Base-by-base conservation (phyloP, 306 rosid species). In the Ochetophila trinervis region DNA sequence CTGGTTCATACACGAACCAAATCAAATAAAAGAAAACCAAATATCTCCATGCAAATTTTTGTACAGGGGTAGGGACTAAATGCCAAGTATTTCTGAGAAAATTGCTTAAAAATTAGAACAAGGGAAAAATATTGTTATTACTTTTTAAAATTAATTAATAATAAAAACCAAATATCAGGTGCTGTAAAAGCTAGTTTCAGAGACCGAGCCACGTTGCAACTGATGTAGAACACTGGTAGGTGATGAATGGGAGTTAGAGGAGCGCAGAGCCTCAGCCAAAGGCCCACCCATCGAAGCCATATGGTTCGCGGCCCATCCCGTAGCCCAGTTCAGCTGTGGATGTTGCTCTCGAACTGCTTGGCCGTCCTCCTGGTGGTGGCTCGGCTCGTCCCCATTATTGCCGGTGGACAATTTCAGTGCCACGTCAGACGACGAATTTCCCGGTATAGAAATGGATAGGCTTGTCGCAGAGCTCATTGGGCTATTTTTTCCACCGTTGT, bases 261-360 rank as follows among this genome's bases (percentile, higher is more conserved):
- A 94, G 57, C 92, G 83, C 13, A 94, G 82, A 14, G 95, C 99
- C 70, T 94, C 99, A 0, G 97, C 99, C 19, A 94, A 95, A 48
- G 97, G 99, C 11, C 97, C 99, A 5, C 99, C 99, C 99, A 89
- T 79, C 0, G 98, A 85, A 56, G 88, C 76, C 86, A 84, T 89
- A 36, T 82, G 99, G 79, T 66, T 81, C 13, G 77, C 42, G 0
- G 83, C 69, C 99, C 97, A 90, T 0, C 87, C 94, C 0, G 80
- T 76, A 0, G 83, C 86, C 99, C 99, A 90, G 53, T 71, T 82
- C 75, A 83, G 60, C 17, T 83, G 98, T 1, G 72, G 63, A 35
- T 84, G 65, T 23, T 82, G 86, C 62, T 53, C 80, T 6, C 78
- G 76, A 47, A 61, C 84, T 17, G 65, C 75, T 24, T 73, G 79